These are phyloP conservation scores for Starmerella powellii DNA, from an alignment of 805 yeast species.

Conservation along the genomic window DNA sequence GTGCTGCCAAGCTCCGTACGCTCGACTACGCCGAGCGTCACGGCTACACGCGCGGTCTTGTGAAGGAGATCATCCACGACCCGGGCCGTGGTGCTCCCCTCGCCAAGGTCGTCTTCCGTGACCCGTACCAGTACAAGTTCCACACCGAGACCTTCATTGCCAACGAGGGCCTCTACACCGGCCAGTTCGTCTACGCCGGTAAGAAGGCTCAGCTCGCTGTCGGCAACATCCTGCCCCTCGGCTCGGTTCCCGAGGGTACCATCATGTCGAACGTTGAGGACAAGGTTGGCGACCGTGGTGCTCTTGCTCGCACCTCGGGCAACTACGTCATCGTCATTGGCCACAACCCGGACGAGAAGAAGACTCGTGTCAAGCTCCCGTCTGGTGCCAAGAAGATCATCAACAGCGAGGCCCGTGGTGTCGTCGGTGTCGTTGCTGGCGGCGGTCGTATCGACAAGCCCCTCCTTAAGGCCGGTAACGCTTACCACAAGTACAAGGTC, in stretches of 20 bases:
- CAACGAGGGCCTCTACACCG: constrained; percentile 99
- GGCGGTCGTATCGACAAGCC: constrained; percentile 99
- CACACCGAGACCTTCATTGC: constrained; percentile 98
- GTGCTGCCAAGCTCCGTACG: constrained; percentile 99
- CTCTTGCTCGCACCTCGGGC: constrained; percentile 98
- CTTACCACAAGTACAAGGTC: constrained; percentile 98
- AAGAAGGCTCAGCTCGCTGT: constrained; percentile 87
- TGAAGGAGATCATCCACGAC: constrained; percentile 96
- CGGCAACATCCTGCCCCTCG: constrained; percentile 95
- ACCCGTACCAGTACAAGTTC: constrained; percentile 96
- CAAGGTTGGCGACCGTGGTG: constrained; percentile 99
- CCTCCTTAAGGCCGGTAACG: constrained; percentile 99
- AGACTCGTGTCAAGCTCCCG: constrained; percentile 98
- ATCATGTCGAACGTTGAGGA: constrained; percentile 97
- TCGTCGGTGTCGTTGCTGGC: constrained; percentile 98
- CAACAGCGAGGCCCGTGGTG: constrained; percentile 97
- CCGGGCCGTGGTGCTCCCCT: constrained; percentile 99
- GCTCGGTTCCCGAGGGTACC: constrained; percentile 98
- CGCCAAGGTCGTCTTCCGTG: constrained; percentile 98
- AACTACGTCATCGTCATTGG: constrained; percentile 98
- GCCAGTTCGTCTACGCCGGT: constrained; percentile 98
- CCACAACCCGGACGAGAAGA: constrained; percentile 98
- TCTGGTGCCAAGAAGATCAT: constrained; percentile 97
- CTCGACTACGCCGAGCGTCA: constrained; percentile 98
- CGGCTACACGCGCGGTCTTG: constrained; percentile 99